Percentiles rank a stretch among this genome's conserved stretches.
These are phyloP conservation scores for Infundibulicybe gibba DNA, from an alignment of 768 basidiomycete genomes.

Conservation along the genomic window DNA sequence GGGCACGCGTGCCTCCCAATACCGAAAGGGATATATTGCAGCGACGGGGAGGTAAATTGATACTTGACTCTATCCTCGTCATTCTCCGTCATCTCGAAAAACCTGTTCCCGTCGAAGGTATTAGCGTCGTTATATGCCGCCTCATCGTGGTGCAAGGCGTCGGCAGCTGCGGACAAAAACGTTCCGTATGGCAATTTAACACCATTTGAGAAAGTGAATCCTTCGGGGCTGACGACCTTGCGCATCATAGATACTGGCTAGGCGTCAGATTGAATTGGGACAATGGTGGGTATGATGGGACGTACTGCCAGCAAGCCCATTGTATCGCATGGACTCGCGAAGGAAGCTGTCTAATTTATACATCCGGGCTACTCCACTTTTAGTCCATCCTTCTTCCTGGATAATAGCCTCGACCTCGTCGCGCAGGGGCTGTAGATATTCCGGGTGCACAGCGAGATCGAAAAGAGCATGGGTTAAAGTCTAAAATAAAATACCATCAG, in stretches of 20 bases:
- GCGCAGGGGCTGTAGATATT: slow-evolving; percentile 18
- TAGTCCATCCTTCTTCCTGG: slow-evolving; percentile 29
- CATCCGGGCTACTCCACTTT: slow-evolving; percentile 30
- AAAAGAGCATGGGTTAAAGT: slow-evolving; percentile 19
- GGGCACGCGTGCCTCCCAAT: slow-evolving; percentile 8
- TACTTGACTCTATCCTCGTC: slow-evolving; percentile 4
- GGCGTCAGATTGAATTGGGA: background rate
- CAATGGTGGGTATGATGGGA: background rate
- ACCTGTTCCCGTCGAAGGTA: slow-evolving; percentile 1
- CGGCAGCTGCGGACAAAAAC: background rate
- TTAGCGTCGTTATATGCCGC: background rate
- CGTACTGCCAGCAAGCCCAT: slow-evolving; percentile 14
- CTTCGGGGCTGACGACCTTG: slow-evolving; percentile 9
- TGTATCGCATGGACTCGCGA: slow-evolving; percentile 28
- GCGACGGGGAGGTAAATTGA: slow-evolving; percentile 1
- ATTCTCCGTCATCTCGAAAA: slow-evolving; percentile 1
- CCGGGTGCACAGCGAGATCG: slow-evolving; percentile 18
- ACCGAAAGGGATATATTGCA: slow-evolving; percentile 5
- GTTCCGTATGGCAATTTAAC: slow-evolving; percentile 1
- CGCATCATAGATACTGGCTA: slow-evolving; percentile 20
- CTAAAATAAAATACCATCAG: slow-evolving; percentile 1
- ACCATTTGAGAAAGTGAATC: slow-evolving; percentile 2
- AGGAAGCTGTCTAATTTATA: slow-evolving; percentile 37
- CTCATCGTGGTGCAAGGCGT: slow-evolving; percentile 2
- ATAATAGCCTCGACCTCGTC: slow-evolving; percentile 23